These are phyloP conservation scores for Aspergillus japonicus DNA, from an alignment of 2,329 filamentous ascomycete genomes.

Conservation along the genomic window DNA sequence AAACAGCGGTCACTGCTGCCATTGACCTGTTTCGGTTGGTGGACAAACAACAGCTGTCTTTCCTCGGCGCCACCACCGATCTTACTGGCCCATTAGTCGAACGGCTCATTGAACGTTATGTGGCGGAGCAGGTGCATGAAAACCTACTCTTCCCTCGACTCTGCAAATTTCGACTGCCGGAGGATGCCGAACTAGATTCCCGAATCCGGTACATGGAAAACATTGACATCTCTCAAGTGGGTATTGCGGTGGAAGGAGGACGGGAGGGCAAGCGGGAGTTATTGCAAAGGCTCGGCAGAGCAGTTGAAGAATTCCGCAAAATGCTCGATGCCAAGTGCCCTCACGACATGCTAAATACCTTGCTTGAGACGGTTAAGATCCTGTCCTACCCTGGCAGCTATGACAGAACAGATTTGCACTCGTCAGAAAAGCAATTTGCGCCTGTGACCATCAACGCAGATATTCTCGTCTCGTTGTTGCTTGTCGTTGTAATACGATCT, in stretches of 20 bases:
- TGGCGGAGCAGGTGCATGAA: slow-evolving; percentile 89
- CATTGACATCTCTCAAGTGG: slow-evolving; percentile 91
- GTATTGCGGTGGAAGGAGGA: slow-evolving; percentile 79
- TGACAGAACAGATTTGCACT: slow-evolving; percentile 39
- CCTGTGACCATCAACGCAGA: slow-evolving; percentile 77
- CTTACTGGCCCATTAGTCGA: slow-evolving; percentile 90
- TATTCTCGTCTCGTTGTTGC: slow-evolving; percentile 82
- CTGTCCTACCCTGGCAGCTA: slow-evolving; percentile 65
- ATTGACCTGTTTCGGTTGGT: slow-evolving; percentile 96
- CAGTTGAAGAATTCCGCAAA: slow-evolving; percentile 85
- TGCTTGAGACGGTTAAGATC: slow-evolving; percentile 78
- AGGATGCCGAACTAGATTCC: slow-evolving; percentile 83
- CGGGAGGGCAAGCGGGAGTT: slow-evolving; percentile 77
- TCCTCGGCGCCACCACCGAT: slow-evolving; percentile 89
- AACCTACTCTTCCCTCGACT: slow-evolving; percentile 78
- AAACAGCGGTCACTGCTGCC: slow-evolving; percentile 86
- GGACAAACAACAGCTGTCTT: slow-evolving; percentile 90
- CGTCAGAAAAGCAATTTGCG: slow-evolving; percentile 54
- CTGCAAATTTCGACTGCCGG: slow-evolving; percentile 71
- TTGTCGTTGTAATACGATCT: slow-evolving; percentile 89
- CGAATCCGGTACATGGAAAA: slow-evolving; percentile 91
- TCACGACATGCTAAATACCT: slow-evolving; percentile 81
- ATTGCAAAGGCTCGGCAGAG: slow-evolving; percentile 70
- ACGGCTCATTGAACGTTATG: slow-evolving; percentile 89
- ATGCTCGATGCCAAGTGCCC: slow-evolving; percentile 75